Conservation (phyloP, 805 yeast species). For the Pichia phayaonensis region DNA sequence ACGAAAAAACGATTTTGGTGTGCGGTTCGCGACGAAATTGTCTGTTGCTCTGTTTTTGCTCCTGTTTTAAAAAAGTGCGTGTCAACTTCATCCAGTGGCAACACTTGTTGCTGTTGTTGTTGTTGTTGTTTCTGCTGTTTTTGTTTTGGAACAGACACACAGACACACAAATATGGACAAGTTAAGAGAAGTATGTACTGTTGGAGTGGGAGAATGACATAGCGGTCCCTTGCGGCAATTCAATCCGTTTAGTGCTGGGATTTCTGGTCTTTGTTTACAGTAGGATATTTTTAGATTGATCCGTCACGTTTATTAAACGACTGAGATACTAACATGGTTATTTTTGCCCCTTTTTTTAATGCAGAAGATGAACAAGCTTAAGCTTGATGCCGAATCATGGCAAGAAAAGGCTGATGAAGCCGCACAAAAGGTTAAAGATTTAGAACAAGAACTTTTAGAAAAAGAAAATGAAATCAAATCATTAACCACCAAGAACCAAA, state of each 20-base stretch:
- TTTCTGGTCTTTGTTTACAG: not conserved
- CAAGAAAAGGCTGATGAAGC: conserved; percentile 94
- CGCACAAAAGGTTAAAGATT: conserved; percentile 68
- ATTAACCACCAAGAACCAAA: conserved; percentile 84
- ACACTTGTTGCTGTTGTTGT: not conserved
- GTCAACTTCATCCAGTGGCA: not conserved
- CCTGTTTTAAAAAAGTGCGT: not conserved
- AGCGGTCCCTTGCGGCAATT: not conserved
- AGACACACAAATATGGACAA: conserved; percentile 32
- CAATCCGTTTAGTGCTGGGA: not conserved
- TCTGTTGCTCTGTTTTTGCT: too few relatives aligned
- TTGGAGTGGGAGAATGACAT: not conserved
- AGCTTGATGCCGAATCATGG: conserved; percentile 94
- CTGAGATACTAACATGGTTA: not conserved
- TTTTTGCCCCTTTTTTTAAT: not conserved
- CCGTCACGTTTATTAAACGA: not conserved
- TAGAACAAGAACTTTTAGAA: conserved; percentile 86
- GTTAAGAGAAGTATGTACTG: conserved; percentile 38
- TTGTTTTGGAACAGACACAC: not conserved
- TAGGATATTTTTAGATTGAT: not conserved
- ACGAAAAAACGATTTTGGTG: too few relatives aligned
- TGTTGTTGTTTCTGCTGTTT: not conserved
- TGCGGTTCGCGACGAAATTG: not conserved
- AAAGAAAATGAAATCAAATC: conserved; percentile 95
- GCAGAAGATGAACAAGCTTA: conserved; percentile 80